A percentile compares a stretch with the other conserved stretches of the same genome.
phyloP scores from a whole-genome alignment of 2,329 filamentous ascomycete species.

The Venturia nashicola region DNA sequence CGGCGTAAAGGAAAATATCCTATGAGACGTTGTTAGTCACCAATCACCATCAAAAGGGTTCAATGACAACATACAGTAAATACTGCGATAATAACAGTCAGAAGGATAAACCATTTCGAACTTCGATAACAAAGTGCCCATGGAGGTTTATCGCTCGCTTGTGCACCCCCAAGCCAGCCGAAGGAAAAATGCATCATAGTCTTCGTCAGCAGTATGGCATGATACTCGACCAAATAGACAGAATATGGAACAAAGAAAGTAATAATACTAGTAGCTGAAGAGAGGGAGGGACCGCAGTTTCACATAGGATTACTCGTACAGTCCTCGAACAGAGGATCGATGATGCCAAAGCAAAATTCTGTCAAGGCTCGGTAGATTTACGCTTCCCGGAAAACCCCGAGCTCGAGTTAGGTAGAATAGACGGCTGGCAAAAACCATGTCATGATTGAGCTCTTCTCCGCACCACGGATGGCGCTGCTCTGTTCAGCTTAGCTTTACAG shows the following conservation, averaged over 20 bases:
- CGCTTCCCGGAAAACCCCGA: background rate
- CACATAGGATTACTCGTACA: background rate
- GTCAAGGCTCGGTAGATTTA: background rate
- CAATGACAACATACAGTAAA: conserved; percentile 18
- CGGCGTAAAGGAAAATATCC: conserved; percentile 51
- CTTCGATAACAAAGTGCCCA: conserved; percentile 8
- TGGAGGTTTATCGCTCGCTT: background rate
- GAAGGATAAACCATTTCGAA: conserved; percentile 24
- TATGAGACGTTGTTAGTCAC: conserved; percentile 10
- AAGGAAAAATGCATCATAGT: background rate
- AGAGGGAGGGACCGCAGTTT: background rate
- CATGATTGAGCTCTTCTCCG: background rate
- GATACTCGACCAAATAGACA: background rate
- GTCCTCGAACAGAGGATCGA: background rate
- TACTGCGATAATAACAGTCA: conserved; percentile 22
- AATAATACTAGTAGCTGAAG: background rate
- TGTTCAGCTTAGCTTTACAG: background rate
- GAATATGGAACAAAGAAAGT: background rate
- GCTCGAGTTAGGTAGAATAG: background rate
- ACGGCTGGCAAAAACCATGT: background rate
- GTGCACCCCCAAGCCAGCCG: background rate
- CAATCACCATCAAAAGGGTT: background rate
- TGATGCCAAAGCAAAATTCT: background rate
- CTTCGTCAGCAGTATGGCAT: background rate
- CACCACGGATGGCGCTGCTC: background rate